Conservation (phyloP, 2,329 filamentous ascomycete species). For the Herpotrichia juniperi region DNA sequence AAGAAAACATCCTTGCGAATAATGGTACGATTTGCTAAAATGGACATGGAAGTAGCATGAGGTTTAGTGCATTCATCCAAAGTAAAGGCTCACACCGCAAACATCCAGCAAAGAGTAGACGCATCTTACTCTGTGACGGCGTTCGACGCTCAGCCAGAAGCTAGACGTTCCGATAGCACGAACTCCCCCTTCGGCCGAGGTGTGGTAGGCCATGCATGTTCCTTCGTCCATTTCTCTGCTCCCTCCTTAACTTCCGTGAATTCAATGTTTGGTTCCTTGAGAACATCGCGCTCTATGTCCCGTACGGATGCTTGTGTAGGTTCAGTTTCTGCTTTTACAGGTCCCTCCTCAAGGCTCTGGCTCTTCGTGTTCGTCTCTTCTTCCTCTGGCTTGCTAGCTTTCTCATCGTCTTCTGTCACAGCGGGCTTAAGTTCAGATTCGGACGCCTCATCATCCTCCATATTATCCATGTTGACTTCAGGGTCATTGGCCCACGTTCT, state of each 20-base stretch:
- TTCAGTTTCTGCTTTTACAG: no score
- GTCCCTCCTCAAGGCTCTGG: no score
- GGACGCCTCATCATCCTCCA: no score
- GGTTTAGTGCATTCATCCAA: no score
- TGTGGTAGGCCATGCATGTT: background rate
- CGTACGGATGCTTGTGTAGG: no score
- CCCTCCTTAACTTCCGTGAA: background rate
- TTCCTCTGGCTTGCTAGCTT: background rate
- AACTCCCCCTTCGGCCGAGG: background rate
- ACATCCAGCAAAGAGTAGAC: no score
- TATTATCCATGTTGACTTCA: background rate
- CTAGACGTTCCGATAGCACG: background rate
- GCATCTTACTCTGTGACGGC: no score
- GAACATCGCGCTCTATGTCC: background rate
- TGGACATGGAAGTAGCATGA: no score
- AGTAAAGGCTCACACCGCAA: no score
- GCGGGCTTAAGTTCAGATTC: background rate
- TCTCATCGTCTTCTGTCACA: background rate
- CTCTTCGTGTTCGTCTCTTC: background rate
- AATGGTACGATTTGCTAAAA: no score
- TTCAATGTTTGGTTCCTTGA: background rate
- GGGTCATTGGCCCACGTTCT: conserved; percentile 21
- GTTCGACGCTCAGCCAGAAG: background rate
- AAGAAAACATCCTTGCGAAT: no score
- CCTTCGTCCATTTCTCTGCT: background rate